phyloP scores from a whole-genome alignment of 441 rosid genomes.

The Cnidoscolus chayamansa region DNA sequence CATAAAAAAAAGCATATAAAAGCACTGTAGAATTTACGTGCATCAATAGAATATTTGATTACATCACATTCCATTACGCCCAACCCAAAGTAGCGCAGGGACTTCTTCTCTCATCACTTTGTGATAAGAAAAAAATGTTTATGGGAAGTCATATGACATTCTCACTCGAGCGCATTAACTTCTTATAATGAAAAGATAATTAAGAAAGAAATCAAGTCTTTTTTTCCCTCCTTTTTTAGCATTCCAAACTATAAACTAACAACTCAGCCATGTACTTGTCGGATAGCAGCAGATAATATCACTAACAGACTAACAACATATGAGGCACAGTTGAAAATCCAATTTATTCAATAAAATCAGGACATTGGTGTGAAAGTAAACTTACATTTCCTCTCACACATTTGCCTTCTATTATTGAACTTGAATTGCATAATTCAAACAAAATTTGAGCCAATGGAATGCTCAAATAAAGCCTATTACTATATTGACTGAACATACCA shows the following conservation, averaged over 20 bases:
- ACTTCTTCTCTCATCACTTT: neutral
- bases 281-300: slow-evolving; percentile 10
- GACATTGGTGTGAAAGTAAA: neutral
- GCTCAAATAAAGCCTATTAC: slow-evolving; percentile 1
- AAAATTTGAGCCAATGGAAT: neutral
- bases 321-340: too few relatives aligned
- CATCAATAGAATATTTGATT: neutral
- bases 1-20: neutral
- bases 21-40: neutral
- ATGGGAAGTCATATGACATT: neutral
- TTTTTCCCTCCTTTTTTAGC: neutral
- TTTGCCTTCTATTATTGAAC: neutral
- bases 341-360: neutral
- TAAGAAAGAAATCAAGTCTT: neutral
- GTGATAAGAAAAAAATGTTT: neutral
- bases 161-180: neutral
- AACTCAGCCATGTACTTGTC: neutral
- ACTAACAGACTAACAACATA: neutral
- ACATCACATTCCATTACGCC: too few relatives aligned
- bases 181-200: neutral
- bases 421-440: neutral
- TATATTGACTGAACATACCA: neutral
- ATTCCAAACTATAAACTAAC: neutral
- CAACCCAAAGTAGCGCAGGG: too few relatives aligned
- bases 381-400: neutral